Evolutionary conservation across 1,284 basidiomycete genomes (phyloP), one percentile per base, ranked within the genome.

Genomic region (Rhodotorula sp.): DNA sequence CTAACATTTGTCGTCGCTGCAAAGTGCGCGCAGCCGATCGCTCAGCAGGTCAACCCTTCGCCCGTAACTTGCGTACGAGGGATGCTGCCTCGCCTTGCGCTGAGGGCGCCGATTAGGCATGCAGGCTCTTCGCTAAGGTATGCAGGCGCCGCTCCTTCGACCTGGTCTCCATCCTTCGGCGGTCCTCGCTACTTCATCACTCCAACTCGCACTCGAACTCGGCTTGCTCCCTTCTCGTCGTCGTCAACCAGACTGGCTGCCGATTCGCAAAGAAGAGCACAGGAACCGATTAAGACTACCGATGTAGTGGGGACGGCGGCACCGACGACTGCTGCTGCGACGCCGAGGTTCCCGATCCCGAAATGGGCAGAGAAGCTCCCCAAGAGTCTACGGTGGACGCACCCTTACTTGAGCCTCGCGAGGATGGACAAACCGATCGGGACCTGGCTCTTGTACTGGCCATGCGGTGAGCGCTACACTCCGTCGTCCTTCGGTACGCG

Each of bases 341-440:
- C 43, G 8, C 62, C 39, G 39, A n/a, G 7, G n/a, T 64, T 47
- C 18, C 70, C 73, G 5, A 43, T 74, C 18, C 73, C 70, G 3
- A 5, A 58, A 8, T 75, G 74, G 74, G 71, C 74, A 7, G 43
- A 56, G 2, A 18, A 31, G 5, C n/a, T 79, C 4, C 77, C 78
- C 0, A 51, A 43, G 20, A 3, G 43, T 0, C 51, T 76, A 14
- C 29, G 65, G 39, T 77, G 76, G 77, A 74, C 74, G 18, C 69
- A 76, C 43, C 95, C 96, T 3, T 99, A 97, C 81, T 79, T 95
- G 10, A 88, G 90, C 78, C 85, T 99, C 34, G 90, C 90, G 62
- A 87, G 96, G 65, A 85, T 96, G 64, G 94, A 98, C 84, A 98
- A 97, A 80, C 96, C 97, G 18, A 97, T 96, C 75, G 96, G 96